These are phyloP conservation scores for Mimosa bimucronata DNA, from an alignment of 306 rosid species.

Conservation along the genomic window DNA sequence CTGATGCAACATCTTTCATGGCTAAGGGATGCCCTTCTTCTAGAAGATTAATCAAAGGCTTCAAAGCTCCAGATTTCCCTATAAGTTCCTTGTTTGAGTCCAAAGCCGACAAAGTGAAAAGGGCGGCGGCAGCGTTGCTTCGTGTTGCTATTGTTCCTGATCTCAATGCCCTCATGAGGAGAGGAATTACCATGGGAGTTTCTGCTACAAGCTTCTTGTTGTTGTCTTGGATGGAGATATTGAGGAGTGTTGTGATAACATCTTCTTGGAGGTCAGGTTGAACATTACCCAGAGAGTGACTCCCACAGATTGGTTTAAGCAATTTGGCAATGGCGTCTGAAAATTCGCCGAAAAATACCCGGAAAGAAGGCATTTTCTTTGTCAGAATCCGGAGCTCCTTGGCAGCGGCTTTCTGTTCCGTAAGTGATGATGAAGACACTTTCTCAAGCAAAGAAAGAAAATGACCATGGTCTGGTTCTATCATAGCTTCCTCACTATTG, in stretches of 20 bases:
- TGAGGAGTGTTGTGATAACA: slow-evolving; percentile 54
- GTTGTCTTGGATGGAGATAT: slow-evolving; percentile 48
- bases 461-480: slow-evolving; percentile 21
- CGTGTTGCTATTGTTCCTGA: slow-evolving; percentile 48
- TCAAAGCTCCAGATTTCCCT: slow-evolving; percentile 52
- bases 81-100: slow-evolving; percentile 47
- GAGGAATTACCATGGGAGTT: slow-evolving; percentile 38
- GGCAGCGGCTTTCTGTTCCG: slow-evolving; percentile 57
- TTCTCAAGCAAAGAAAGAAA: slow-evolving; percentile 48
- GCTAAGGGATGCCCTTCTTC: slow-evolving; percentile 48
- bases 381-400: slow-evolving; percentile 51
- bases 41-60: slow-evolving; percentile 50
- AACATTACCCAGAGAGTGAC: slow-evolving; percentile 4
- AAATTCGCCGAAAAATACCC: slow-evolving; percentile 41
- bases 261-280: slow-evolving; percentile 59
- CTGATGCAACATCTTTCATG: slow-evolving; percentile 57
- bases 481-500: slow-evolving; percentile 9
- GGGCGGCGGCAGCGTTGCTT: slow-evolving; percentile 65
- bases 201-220: slow-evolving; percentile 53
- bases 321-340: slow-evolving; percentile 35
- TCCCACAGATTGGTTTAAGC: slow-evolving; percentile 40
- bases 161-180: slow-evolving; percentile 50
- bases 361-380: slow-evolving; percentile 37
- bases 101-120: slow-evolving; percentile 49
- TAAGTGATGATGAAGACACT: slow-evolving; percentile 43